A percentile compares a stretch with the other conserved stretches of the same genome.
Conservation (phyloP, 1,284 basidiomycete genomes). For the Inonotus obliquus region DNA sequence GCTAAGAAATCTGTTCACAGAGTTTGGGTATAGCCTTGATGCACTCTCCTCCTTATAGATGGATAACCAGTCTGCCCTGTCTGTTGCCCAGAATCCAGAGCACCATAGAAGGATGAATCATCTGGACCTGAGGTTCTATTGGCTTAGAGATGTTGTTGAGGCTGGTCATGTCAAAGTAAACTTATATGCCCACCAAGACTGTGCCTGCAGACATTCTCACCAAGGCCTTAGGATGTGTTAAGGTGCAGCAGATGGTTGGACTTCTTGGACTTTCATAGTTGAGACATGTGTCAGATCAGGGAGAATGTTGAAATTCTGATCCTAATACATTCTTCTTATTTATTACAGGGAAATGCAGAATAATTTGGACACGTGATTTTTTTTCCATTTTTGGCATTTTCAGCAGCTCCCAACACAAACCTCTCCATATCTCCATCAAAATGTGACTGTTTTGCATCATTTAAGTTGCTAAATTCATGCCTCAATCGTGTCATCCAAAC, state of each 20-base stretch:
- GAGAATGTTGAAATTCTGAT: neutral
- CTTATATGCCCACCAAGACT: slow-evolving; percentile 20
- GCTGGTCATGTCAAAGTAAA: slow-evolving; percentile 15
- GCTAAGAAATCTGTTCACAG: slow-evolving; percentile 3
- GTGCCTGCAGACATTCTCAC: slow-evolving; percentile 7
- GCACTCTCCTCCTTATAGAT: slow-evolving; percentile 23
- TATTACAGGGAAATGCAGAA: neutral
- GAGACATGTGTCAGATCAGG: neutral
- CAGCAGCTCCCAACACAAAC: no score
- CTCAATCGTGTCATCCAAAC: no score
- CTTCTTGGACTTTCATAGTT: neutral
- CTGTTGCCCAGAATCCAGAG: slow-evolving; percentile 25
- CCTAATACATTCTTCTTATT: neutral
- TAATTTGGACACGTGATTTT: no score
- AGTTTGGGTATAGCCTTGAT: slow-evolving; percentile 24
- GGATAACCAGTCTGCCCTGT: slow-evolving; percentile 26
- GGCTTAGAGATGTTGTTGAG: slow-evolving; percentile 22
- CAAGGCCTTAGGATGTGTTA: neutral
- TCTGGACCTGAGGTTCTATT: slow-evolving; percentile 26
- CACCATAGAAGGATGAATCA: slow-evolving; percentile 27
- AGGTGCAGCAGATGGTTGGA: neutral
- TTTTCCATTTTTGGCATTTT: no score
- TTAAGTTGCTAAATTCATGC: no score
- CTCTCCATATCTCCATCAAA: no score
- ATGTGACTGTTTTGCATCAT: no score